These are phyloP conservation scores for Penicillium sclerotigenum DNA, from an alignment of 2,329 filamentous ascomycete genomes.

Conservation along the genomic window DNA sequence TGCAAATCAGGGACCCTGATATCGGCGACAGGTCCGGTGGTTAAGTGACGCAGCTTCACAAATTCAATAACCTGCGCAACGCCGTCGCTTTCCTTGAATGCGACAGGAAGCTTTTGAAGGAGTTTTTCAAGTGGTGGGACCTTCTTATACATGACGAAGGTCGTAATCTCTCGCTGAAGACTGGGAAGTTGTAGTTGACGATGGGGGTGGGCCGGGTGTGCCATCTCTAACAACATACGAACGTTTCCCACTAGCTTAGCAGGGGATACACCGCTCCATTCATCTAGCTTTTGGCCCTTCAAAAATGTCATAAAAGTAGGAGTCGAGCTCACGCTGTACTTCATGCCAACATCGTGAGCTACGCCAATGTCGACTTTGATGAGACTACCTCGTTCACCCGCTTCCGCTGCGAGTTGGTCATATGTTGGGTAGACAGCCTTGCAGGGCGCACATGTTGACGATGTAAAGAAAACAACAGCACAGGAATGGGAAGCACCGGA, in stretches of 20 bases:
- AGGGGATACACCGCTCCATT: constrained; percentile 76
- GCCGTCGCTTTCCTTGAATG: constrained; percentile 54
- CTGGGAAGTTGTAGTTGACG: constrained; percentile 66
- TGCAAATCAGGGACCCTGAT: constrained; percentile 68
- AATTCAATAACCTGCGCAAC: constrained; percentile 68
- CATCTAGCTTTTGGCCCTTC: constrained; percentile 69
- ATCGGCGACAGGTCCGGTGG: constrained; percentile 57
- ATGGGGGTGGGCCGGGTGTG: constrained; percentile 73
- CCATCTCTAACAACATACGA: constrained; percentile 69
- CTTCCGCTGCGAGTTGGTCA: constrained; percentile 72
- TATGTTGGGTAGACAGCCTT: constrained; percentile 78
- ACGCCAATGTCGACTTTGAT: constrained; percentile 79
- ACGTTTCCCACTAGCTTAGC: constrained; percentile 68
- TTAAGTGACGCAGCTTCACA: constrained; percentile 55
- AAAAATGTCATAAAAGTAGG: constrained; percentile 88
- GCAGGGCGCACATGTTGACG: constrained; percentile 79
- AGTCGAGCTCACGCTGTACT: constrained; percentile 69
- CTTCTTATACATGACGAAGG: constrained; percentile 73
- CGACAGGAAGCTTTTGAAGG: constrained; percentile 68
- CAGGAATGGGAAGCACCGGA: constrained; percentile 61
- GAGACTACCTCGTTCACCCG: constrained; percentile 64
- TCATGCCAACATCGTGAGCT: constrained; percentile 61
- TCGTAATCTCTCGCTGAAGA: constrained; percentile 61
- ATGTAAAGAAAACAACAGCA: constrained; percentile 89
- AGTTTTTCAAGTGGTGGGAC: constrained; percentile 80